Conservation (phyloP, 1,284 basidiomycete genomes). For the Trametes pubescens region DNA sequence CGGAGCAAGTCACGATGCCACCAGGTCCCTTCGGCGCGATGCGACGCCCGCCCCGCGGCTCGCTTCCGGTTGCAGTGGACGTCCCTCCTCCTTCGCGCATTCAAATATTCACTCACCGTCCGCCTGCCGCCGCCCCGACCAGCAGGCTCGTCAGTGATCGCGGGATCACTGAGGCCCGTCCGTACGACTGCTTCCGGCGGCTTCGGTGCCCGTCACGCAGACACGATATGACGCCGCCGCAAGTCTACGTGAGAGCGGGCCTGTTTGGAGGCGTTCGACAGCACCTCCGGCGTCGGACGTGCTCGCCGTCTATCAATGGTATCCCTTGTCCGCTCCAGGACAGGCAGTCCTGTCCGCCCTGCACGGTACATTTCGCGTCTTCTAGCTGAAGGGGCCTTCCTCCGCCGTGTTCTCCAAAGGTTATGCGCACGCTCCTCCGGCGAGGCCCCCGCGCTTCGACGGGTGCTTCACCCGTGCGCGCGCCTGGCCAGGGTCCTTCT, state of each 20-base stretch:
- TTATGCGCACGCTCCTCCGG: conserved; percentile 8
- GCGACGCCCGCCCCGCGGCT: background rate
- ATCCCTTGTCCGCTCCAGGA: conserved; percentile 8
- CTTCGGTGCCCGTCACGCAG: background rate
- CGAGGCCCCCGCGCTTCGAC: conserved; percentile 12
- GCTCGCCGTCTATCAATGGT: conserved; percentile 11
- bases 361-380: background rate
- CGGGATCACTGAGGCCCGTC: background rate
- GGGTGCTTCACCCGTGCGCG: conserved; percentile 11
- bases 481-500: conserved; percentile 8
- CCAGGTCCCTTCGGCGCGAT: background rate
- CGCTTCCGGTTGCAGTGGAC: conserved; percentile 5
- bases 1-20: conserved; percentile 3
- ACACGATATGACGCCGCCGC: conserved; percentile 18
- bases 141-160: background rate
- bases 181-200: background rate
- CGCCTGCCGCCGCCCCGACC: background rate
- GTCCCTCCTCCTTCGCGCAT: conserved; percentile 1
- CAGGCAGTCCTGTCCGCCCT: conserved; percentile 1
- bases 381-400: background rate
- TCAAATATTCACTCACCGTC: conserved; percentile 1
- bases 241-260: conserved; percentile 26
- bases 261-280: conserved; percentile 1
- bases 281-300: conserved; percentile 17
- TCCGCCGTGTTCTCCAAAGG: background rate